These are phyloP conservation scores for Blastobotrys malaysiensis DNA, from an alignment of 1,139 yeast genomes.

Conservation along the genomic window DNA sequence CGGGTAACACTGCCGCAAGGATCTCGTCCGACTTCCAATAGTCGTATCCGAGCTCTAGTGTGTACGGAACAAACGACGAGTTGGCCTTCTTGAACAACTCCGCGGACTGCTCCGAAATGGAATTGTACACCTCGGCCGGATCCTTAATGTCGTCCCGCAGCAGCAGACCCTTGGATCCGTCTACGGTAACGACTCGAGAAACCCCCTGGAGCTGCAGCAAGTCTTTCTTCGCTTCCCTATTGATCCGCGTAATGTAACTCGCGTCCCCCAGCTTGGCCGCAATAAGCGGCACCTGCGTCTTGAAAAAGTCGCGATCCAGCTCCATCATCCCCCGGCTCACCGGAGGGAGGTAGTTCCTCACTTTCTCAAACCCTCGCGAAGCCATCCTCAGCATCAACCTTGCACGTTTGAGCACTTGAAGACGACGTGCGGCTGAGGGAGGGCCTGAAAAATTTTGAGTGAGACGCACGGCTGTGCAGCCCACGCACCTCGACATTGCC, in stretches of 20 bases:
- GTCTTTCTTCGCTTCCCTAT: slow-evolving; percentile 49
- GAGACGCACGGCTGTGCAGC: slow-evolving; percentile 1
- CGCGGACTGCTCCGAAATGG: slow-evolving; percentile 42
- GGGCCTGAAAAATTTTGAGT: background rate
- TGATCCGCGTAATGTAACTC: slow-evolving; percentile 42
- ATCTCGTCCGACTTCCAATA: slow-evolving; percentile 94
- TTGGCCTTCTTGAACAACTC: slow-evolving; percentile 44
- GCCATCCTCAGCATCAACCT: slow-evolving; percentile 4
- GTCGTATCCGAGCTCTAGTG: slow-evolving; percentile 56
- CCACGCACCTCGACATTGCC: too few species aligned
- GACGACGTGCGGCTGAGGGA: background rate
- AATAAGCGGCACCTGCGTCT: slow-evolving; percentile 50
- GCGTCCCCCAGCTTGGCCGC: slow-evolving; percentile 71
- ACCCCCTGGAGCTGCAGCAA: slow-evolving; percentile 58
- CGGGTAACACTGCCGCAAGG: slow-evolving; percentile 70
- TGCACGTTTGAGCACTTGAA: background rate
- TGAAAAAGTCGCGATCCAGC: slow-evolving; percentile 62
- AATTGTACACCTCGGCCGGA: slow-evolving; percentile 36
- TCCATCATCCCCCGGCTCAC: slow-evolving; percentile 56
- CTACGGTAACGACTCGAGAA: slow-evolving; percentile 50
- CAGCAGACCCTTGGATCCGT: slow-evolving; percentile 52
- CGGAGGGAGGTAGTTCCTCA: slow-evolving; percentile 48
- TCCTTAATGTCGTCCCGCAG: slow-evolving; percentile 48
- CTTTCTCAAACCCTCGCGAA: slow-evolving; percentile 2
- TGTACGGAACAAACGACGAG: slow-evolving; percentile 49